Percentiles rank a stretch among this genome's conserved stretches.
These are phyloP conservation scores for Metschnikowia proteae DNA, from an alignment of 805 yeast species.

Conservation along the genomic window DNA sequence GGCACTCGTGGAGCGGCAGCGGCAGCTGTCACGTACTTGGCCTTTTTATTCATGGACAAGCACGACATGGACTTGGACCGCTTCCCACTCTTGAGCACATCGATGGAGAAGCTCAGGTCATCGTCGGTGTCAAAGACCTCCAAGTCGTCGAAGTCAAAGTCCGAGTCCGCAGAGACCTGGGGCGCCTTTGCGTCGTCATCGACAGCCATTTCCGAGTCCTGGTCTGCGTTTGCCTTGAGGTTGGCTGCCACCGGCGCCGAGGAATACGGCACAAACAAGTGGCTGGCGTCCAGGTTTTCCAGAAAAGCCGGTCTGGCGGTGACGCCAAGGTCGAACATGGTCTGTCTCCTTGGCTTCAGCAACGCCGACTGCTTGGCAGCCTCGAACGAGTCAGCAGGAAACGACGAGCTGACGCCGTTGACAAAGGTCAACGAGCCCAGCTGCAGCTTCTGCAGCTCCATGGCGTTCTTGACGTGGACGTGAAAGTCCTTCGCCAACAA, in stretches of 20 bases:
- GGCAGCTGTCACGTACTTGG: conserved; percentile 59
- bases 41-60: conserved; percentile 46
- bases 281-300: conserved; percentile 41
- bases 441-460: conserved; percentile 47
- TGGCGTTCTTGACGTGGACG: conserved; percentile 62
- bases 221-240: conserved; percentile 26
- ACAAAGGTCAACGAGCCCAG: conserved; percentile 8
- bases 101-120: conserved; percentile 35
- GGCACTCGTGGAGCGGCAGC: conserved; percentile 81
- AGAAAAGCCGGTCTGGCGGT: conserved; percentile 38
- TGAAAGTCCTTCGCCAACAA: conserved; percentile 71
- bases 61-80: conserved; percentile 66
- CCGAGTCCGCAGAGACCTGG: conserved; percentile 28
- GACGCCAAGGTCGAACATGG: conserved; percentile 50
- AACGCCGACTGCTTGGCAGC: conserved; percentile 33
- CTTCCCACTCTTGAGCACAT: conserved; percentile 46
- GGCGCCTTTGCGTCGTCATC: conserved; percentile 1
- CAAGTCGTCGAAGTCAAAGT: conserved; percentile 47
- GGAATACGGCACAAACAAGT: conserved; percentile 61
- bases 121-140: conserved; percentile 46
- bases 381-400: conserved; percentile 28
- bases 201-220: conserved; percentile 2
- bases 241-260: conserved; percentile 79
- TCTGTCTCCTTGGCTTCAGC: conserved; percentile 46
- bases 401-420: conserved; percentile 8